phyloP scores from a whole-genome alignment of 441 rosid species.

The Breynia disticha region DNA sequence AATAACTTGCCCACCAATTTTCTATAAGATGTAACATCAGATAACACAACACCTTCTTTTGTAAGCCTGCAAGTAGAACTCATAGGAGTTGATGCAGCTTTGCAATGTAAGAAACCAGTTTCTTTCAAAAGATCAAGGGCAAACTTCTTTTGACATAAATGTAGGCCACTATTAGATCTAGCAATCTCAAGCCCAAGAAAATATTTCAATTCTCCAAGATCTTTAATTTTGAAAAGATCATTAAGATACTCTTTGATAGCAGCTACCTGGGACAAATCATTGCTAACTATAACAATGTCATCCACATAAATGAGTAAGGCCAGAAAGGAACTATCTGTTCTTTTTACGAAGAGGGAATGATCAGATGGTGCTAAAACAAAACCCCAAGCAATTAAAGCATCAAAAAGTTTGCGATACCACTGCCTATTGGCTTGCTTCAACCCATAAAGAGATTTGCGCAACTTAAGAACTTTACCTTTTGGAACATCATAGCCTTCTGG shows the following conservation, averaged over 20 bases:
- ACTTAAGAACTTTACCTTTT: neutral
- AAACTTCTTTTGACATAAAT: too few species aligned
- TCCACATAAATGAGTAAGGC: neutral
- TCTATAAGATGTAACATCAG: neutral
- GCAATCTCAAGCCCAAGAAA: neutral
- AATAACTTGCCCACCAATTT: neutral
- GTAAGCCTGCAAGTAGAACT: neutral
- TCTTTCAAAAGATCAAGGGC: neutral
- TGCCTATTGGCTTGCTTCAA: neutral
- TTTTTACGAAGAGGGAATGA: neutral
- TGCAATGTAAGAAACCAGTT: neutral
- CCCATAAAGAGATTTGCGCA: neutral
- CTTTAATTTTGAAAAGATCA: neutral
- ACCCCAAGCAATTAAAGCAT: neutral
- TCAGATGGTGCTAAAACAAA: neutral
- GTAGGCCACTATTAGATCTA: neutral
- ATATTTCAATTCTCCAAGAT: neutral
- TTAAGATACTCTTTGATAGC: neutral
- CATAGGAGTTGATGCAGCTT: neutral
- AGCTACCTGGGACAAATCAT: neutral
- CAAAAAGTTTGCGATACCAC: neutral
- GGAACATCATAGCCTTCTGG: neutral
- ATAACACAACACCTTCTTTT: neutral
- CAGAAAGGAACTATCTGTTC: neutral
- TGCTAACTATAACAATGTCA: neutral